Percentiles rank a stretch among this genome's conserved stretches.
phyloP scores from a whole-genome alignment of 2,329 filamentous ascomycete genomes.

The Alternaria triticina region DNA sequence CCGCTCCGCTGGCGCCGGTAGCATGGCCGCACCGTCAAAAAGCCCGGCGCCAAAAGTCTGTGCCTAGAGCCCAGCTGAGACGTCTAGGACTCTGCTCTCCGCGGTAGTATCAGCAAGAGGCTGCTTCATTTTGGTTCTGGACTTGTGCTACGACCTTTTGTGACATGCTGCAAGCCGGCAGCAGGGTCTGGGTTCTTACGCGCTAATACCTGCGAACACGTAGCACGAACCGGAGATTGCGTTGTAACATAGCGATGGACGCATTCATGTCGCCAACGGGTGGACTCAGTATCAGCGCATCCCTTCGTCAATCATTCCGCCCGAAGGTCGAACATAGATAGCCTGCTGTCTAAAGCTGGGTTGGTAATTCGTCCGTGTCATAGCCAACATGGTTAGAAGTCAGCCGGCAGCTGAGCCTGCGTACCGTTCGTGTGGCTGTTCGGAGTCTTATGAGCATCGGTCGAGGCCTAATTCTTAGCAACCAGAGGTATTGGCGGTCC shows the following conservation, averaged over 20 bases:
- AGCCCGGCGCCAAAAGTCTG: background rate
- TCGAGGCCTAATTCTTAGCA: conserved; percentile 16
- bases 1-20: background rate
- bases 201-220: conserved; percentile 4
- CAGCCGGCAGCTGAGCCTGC: conserved; percentile 1
- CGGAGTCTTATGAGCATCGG: conserved; percentile 7
- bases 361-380: conserved; percentile 8
- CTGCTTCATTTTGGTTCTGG: background rate
- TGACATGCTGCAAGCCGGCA: background rate
- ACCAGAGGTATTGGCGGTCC: conserved; percentile 1
- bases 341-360: background rate
- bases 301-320: background rate
- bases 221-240: conserved; percentile 12
- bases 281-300: background rate
- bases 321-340: background rate
- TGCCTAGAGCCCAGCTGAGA: background rate
- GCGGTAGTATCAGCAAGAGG: background rate
- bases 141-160: background rate
- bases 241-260: conserved; percentile 10
- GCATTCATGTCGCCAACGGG: background rate
- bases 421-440: background rate
- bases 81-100: background rate
- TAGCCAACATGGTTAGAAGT: background rate
- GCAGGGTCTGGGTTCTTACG: background rate
- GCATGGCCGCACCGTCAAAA: conserved; percentile 1